Evolutionary conservation across 768 basidiomycete species (phyloP).

Genomic region (Multifurca ochricompacta): DNA sequence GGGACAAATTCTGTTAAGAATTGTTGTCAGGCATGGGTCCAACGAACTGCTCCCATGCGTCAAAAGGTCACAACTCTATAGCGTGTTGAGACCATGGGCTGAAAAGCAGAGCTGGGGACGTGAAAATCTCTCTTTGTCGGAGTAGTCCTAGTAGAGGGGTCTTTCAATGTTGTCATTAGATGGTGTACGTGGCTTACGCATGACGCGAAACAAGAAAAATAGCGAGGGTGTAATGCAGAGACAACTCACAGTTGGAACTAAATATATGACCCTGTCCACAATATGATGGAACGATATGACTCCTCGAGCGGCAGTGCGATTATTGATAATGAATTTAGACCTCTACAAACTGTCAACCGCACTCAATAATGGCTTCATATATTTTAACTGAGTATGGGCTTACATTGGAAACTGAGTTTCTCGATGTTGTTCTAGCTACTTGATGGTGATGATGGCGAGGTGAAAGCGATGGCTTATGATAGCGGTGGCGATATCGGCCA

Average conservation of each 20-base stretch:
- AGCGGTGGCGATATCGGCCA: too few relatives aligned
- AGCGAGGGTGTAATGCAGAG: not conserved
- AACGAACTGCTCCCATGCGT: conserved; percentile 1
- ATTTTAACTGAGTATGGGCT: too few relatives aligned
- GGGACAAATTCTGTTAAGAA: not conserved
- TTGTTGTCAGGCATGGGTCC: not conserved
- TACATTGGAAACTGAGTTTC: too few relatives aligned
- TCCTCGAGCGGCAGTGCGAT: too few relatives aligned
- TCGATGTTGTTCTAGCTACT: too few relatives aligned
- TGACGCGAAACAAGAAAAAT: not conserved
- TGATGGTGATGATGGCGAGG: too few relatives aligned
- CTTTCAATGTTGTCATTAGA: not conserved
- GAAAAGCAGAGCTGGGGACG: not conserved
- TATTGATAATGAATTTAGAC: too few relatives aligned
- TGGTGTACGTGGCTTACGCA: not conserved
- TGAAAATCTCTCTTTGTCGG: not conserved
- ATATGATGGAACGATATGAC: too few relatives aligned
- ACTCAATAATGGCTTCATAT: too few relatives aligned
- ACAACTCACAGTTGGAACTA: not conserved
- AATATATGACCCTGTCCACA: too few relatives aligned
- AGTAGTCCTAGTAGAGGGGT: not conserved
- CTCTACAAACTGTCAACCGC: too few relatives aligned
- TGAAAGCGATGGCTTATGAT: too few relatives aligned
- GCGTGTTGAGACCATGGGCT: not conserved
- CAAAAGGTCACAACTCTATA: not conserved